Conservation (phyloP, 768 basidiomycete species). For the Paxillus ammoniavirescens region DNA sequence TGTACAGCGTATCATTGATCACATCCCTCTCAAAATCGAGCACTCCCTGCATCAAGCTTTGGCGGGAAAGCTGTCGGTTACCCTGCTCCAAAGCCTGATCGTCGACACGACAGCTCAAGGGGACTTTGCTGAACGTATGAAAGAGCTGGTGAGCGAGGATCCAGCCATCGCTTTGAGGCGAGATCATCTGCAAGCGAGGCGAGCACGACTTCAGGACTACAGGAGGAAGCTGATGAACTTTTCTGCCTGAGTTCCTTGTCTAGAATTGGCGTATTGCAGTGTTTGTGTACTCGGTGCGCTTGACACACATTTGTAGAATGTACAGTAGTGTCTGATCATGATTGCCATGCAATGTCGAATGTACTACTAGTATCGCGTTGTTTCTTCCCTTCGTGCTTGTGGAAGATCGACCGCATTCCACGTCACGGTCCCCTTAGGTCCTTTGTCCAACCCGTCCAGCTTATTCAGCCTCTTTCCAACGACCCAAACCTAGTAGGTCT, state of each 20-base stretch:
- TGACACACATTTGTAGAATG: too few relatives aligned
- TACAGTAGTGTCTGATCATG: too few relatives aligned
- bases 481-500: too few relatives aligned
- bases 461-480: too few relatives aligned
- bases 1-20: slow-evolving; percentile 52
- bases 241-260: slow-evolving; percentile 4
- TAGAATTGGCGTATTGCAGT: too few relatives aligned
- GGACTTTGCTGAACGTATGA: slow-evolving; percentile 32
- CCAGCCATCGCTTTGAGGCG: slow-evolving; percentile 35
- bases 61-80: slow-evolving; percentile 32
- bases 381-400: too few relatives aligned
- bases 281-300: too few relatives aligned
- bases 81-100: slow-evolving; percentile 36
- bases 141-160: slow-evolving; percentile 46
- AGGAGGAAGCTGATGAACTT: slow-evolving; percentile 35
- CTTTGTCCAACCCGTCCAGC: too few relatives aligned
- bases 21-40: slow-evolving; percentile 50
- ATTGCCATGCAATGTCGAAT: too few relatives aligned
- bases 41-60: slow-evolving; percentile 42
- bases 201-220: slow-evolving; percentile 39
- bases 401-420: too few relatives aligned
- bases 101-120: slow-evolving; percentile 10
- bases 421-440: too few relatives aligned
- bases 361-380: too few relatives aligned
- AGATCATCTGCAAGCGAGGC: slow-evolving; percentile 31